These are phyloP conservation scores for Rauvolfia tetraphylla DNA, from an alignment of 257 asterid species.

Conservation along the genomic window DNA sequence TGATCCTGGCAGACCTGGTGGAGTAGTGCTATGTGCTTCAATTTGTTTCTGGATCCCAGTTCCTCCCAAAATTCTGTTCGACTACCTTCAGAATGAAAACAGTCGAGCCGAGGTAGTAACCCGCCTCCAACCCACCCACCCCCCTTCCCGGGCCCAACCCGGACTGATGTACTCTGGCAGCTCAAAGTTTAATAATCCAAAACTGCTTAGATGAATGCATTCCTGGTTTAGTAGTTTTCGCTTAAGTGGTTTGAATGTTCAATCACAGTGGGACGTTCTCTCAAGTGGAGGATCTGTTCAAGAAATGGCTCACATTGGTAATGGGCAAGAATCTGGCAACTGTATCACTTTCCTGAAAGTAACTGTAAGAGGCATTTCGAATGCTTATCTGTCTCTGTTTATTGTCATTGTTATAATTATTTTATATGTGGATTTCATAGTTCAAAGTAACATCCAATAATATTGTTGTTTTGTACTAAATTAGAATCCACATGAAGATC, in stretches of 20 bases:
- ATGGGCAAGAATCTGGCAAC: background rate
- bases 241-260: background rate
- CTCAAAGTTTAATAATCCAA: background rate
- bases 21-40: conserved; percentile 19
- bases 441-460: too few relatives aligned
- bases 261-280: conserved; percentile 23
- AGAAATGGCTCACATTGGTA: conserved; percentile 7
- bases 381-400: too few relatives aligned
- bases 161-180: background rate
- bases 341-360: conserved; percentile 8
- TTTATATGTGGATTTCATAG: background rate
- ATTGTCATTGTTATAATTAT: background rate
- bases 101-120: conserved; percentile 15
- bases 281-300: conserved; percentile 14
- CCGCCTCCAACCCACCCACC: background rate
- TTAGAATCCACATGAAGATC: conserved; percentile 10
- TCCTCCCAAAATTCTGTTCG: conserved; percentile 10
- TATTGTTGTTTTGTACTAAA: too few relatives aligned
- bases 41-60: conserved; percentile 29
- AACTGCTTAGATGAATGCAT: background rate
- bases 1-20: conserved; percentile 16
- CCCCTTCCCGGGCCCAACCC: too few relatives aligned
- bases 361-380: background rate
- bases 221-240: too few relatives aligned
- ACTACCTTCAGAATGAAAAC: conserved; percentile 16